Evolutionary conservation across 1,139 yeast species (phyloP).

Genomic region (Sugiyamaella xylanicola): DNA sequence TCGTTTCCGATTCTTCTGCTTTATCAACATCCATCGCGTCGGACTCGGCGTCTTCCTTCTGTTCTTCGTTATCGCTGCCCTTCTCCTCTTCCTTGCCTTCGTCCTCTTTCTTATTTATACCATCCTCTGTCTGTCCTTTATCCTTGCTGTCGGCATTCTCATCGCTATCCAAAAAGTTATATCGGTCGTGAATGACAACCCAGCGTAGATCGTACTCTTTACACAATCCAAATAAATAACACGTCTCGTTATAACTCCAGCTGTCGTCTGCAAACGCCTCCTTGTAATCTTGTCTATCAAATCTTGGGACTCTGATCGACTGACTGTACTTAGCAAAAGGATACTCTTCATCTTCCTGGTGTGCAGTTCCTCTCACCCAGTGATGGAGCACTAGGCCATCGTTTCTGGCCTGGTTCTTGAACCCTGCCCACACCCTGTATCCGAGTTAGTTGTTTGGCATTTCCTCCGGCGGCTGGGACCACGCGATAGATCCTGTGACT

Average conservation of each 20-base stretch:
- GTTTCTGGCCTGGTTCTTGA: conserved; percentile 56
- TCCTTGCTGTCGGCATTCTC: too few species aligned
- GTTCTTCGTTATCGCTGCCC: conserved; percentile 14
- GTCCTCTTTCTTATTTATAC: too few species aligned
- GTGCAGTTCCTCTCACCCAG: conserved; percentile 73
- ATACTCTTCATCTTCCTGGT: conserved; percentile 56
- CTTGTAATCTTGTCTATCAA: conserved; percentile 68
- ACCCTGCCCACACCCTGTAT: conserved; percentile 57
- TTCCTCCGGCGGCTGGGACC: conserved; percentile 1
- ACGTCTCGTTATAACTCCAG: conserved; percentile 83
- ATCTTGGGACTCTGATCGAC: conserved; percentile 66
- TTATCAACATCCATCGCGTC: conserved; percentile 7
- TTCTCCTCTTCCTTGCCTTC: too few species aligned
- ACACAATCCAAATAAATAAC: conserved; percentile 72
- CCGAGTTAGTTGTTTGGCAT: not conserved
- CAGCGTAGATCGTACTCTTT: conserved; percentile 78
- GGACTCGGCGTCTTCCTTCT: conserved; percentile 7
- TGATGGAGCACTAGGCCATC: conserved; percentile 62
- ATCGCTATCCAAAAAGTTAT: too few species aligned
- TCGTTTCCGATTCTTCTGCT: conserved; percentile 8
- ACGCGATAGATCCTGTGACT: not conserved
- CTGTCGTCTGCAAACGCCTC: conserved; percentile 41
- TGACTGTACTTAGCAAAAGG: conserved; percentile 77
- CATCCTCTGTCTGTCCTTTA: too few species aligned
- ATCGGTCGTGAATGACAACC: conserved; percentile 82